Percentiles rank a stretch among this genome's conserved stretches.
phyloP scores from a whole-genome alignment of 2,329 filamentous ascomycete species.

The Dothideomycetidae sp. region DNA sequence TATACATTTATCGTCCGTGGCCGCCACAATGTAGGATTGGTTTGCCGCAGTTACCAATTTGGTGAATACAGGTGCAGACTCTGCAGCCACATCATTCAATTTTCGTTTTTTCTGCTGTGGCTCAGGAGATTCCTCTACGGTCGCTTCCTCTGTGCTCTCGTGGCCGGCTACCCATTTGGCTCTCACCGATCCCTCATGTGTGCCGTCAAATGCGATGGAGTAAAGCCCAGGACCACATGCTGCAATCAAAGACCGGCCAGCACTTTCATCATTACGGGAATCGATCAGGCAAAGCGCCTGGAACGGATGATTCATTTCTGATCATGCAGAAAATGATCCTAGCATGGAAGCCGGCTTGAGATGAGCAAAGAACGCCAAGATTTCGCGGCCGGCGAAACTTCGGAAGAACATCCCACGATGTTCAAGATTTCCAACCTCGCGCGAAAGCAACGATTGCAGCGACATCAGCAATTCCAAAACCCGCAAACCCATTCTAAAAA shows the following conservation, averaged over 20 bases:
- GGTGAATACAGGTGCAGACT: constrained; percentile 47
- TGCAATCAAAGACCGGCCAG: constrained; percentile 48
- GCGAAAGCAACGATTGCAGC: not conserved
- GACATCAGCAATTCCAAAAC: not conserved
- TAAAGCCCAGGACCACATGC: constrained; percentile 61
- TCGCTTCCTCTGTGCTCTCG: too few relatives aligned
- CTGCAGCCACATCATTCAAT: constrained; percentile 15
- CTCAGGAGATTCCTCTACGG: not conserved
- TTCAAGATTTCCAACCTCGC: not conserved
- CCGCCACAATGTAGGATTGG: constrained; percentile 59
- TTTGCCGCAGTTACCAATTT: constrained; percentile 50
- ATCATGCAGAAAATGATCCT: too few relatives aligned
- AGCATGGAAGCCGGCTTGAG: too few relatives aligned
- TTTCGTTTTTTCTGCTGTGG: constrained; percentile 26
- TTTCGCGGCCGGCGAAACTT: constrained; percentile 3
- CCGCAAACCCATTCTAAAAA: constrained; percentile 9
- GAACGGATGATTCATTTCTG: constrained; percentile 27
- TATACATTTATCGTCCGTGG: constrained; percentile 81
- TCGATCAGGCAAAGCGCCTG: constrained; percentile 20
- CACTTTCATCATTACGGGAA: not conserved
- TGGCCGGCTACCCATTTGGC: constrained; percentile 43
- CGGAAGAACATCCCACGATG: not conserved
- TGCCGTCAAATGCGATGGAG: constrained; percentile 38
- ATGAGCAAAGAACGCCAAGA: not conserved
- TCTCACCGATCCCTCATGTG: constrained; percentile 43